phyloP scores from a whole-genome alignment of 768 basidiomycete species.

The Filobasidium floriforme region DNA sequence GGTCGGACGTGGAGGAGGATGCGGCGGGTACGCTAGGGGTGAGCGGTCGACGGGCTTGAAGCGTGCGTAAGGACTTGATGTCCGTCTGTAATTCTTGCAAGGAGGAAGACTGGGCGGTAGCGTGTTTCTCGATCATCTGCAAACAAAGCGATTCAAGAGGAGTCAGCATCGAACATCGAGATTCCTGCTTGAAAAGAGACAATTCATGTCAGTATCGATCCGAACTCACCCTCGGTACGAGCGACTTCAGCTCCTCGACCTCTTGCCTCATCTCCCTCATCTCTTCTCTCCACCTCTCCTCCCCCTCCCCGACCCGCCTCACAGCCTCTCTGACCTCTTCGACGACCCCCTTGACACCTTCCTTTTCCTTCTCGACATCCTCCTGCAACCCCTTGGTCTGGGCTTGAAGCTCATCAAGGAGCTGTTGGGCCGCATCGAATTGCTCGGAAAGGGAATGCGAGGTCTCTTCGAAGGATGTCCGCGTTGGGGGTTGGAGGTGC shows the following conservation, averaged over 20 bases:
- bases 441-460: slow-evolving; percentile 74
- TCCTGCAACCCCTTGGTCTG: slow-evolving; percentile 30
- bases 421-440: slow-evolving; percentile 52
- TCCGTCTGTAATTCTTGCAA: slow-evolving; percentile 84
- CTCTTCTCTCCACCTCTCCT: slow-evolving; percentile 71
- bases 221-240: slow-evolving; percentile 74
- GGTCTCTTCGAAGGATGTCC: slow-evolving; percentile 82
- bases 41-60: slow-evolving; percentile 62
- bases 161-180: background rate
- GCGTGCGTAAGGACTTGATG: slow-evolving; percentile 83
- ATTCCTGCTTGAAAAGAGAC: background rate
- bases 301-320: slow-evolving; percentile 52
- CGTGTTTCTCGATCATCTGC: slow-evolving; percentile 91
- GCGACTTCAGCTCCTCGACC: slow-evolving; percentile 77
- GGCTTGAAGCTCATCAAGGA: slow-evolving; percentile 46
- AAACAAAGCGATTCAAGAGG: background rate
- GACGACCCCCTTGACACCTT: slow-evolving; percentile 29
- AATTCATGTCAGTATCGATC: background rate
- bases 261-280: slow-evolving; percentile 88
- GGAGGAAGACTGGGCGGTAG: slow-evolving; percentile 72
- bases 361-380: slow-evolving; percentile 33
- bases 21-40: slow-evolving; percentile 9
- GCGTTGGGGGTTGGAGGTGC: slow-evolving; percentile 77
- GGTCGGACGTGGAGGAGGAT: too few relatives aligned
- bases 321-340: slow-evolving; percentile 39